These are phyloP conservation scores for Blastocystis sp. DNA, from an alignment of 352 stramenopile genomes.

Conservation along the genomic window DNA sequence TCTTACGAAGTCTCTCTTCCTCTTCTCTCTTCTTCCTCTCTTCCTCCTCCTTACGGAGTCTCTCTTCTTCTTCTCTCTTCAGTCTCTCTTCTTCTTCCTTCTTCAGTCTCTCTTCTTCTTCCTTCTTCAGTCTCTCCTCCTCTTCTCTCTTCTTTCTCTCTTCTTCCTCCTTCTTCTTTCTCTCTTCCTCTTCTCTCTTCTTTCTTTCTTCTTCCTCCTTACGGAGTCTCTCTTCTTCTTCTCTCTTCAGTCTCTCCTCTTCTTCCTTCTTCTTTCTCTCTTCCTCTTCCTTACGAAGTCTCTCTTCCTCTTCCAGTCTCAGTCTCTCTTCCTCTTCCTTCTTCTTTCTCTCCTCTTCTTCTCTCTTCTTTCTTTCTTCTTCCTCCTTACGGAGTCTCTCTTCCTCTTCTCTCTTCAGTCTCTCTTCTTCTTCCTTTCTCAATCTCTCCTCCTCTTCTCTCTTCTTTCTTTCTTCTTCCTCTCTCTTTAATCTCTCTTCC, in stretches of 20 bases:
- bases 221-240: conserved; percentile 1
- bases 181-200: neutral
- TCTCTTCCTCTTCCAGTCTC: too few species aligned
- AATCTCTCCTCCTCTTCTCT: neutral
- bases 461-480: neutral
- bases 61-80: neutral
- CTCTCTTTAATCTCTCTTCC: neutral
- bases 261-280: neutral
- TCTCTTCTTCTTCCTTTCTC: neutral
- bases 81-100: too few species aligned
- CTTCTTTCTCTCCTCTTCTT: too few species aligned
- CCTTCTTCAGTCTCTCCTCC: neutral
- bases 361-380: conserved; percentile 4
- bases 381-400: neutral
- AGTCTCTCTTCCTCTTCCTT: too few species aligned
- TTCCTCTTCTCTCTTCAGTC: too few species aligned
- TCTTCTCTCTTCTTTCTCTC: conserved; percentile 22
- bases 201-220: neutral
- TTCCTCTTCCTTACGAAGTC: too few species aligned
- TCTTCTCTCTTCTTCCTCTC: neutral
- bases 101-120: neutral
- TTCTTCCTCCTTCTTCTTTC: conserved; percentile 1
- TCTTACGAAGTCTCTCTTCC: neutral
- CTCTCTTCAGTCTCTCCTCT: neutral
- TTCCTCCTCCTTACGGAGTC: neutral